phyloP scores from a whole-genome alignment of 371 early-diverging fungal genomes.

The Rhizopus delemar region DNA sequence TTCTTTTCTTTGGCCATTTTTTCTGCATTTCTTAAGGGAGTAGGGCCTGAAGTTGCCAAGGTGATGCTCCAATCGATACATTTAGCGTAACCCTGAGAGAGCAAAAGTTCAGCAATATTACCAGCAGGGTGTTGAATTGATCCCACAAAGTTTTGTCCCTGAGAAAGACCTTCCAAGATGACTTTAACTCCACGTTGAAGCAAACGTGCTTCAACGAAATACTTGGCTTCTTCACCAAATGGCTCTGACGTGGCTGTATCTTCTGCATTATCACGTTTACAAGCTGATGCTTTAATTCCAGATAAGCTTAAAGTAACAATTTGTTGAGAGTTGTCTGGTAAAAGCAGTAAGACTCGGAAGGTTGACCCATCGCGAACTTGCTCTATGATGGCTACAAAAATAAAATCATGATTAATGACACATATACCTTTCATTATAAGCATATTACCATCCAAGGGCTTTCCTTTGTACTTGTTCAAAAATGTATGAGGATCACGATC shows the following conservation, averaged over 20 bases:
- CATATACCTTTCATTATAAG: background rate
- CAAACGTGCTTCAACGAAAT: slow-evolving; percentile 86
- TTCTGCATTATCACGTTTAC: slow-evolving; percentile 71
- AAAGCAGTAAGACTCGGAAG: slow-evolving; percentile 71
- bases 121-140: slow-evolving; percentile 83
- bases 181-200: slow-evolving; percentile 90
- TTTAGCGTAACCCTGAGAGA: slow-evolving; percentile 83
- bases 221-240: slow-evolving; percentile 90
- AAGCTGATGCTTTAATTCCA: slow-evolving; percentile 85
- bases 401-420: background rate
- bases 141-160: slow-evolving; percentile 75
- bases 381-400: slow-evolving; percentile 76
- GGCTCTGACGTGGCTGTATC: slow-evolving; percentile 76
- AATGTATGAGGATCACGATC: slow-evolving; percentile 76
- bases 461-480: slow-evolving; percentile 79
- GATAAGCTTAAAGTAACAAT: slow-evolving; percentile 78
- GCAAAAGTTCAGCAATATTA: slow-evolving; percentile 88
- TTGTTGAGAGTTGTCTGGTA: slow-evolving; percentile 66
- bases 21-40: slow-evolving; percentile 80
- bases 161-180: slow-evolving; percentile 70
- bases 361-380: slow-evolving; percentile 93
- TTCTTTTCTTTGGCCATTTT: slow-evolving; percentile 70
- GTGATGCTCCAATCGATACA: slow-evolving; percentile 88
- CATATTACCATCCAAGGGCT: slow-evolving; percentile 68
- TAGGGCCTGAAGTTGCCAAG: slow-evolving; percentile 75